Evolutionary conservation across 1,284 basidiomycete species (phyloP).

Genomic region (Pyrrhoderma lamaoense): DNA sequence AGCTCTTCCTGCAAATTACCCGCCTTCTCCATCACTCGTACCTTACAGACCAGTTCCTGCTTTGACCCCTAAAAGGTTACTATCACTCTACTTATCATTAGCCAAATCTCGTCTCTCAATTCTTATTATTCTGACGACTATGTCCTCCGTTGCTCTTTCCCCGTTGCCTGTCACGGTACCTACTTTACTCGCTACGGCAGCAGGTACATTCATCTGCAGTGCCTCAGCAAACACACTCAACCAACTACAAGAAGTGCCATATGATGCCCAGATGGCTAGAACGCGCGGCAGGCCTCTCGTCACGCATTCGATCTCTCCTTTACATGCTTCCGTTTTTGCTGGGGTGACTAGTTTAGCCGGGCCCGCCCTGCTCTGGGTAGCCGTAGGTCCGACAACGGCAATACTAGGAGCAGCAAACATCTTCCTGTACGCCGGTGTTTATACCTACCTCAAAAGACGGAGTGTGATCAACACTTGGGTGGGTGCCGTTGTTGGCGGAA

Average conservation of each 20-base stretch:
- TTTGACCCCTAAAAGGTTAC: slow-evolving; percentile 48
- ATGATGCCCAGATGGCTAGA: slow-evolving; percentile 94
- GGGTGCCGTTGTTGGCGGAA: slow-evolving; percentile 84
- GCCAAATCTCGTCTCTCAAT: slow-evolving; percentile 85
- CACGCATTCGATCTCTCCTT: slow-evolving; percentile 70
- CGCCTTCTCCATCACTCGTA: slow-evolving; percentile 10
- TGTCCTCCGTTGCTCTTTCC: slow-evolving; percentile 91
- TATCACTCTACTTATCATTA: slow-evolving; percentile 74
- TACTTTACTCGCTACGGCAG: slow-evolving; percentile 78
- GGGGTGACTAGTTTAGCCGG: slow-evolving; percentile 69
- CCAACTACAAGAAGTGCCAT: slow-evolving; percentile 90
- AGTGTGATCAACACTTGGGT: slow-evolving; percentile 93
- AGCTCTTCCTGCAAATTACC: slow-evolving; percentile 9
- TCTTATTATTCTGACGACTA: slow-evolving; percentile 87
- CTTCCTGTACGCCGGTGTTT: slow-evolving; percentile 83
- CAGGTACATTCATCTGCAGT: slow-evolving; percentile 87
- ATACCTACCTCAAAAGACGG: slow-evolving; percentile 93
- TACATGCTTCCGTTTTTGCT: slow-evolving; percentile 84
- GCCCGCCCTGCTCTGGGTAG: slow-evolving; percentile 70
- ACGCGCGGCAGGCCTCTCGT: slow-evolving; percentile 90
- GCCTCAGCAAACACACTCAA: slow-evolving; percentile 94
- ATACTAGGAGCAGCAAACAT: slow-evolving; percentile 82
- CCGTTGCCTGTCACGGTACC: slow-evolving; percentile 79
- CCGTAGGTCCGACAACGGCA: slow-evolving; percentile 87
- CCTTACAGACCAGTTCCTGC: slow-evolving; percentile 27